These are phyloP conservation scores for Martiniozyma abietophila DNA, from an alignment of 805 yeast genomes.

Conservation along the genomic window DNA sequence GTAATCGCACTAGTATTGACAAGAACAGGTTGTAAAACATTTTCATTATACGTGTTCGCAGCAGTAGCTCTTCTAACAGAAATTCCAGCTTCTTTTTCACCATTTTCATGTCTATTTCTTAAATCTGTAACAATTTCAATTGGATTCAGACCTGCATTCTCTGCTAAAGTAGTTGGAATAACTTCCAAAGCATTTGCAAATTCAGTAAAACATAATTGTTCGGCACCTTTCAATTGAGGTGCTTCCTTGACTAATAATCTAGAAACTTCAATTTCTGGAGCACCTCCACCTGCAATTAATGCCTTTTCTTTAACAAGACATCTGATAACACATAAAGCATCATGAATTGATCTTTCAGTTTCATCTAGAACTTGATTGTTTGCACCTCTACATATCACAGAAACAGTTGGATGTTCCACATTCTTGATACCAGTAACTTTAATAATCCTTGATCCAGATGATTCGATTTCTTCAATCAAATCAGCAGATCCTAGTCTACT, in stretches of 20 bases:
- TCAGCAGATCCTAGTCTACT: constrained; percentile 91
- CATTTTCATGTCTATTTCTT: constrained; percentile 82
- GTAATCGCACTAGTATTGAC: constrained; percentile 92
- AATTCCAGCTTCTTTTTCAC: constrained; percentile 91
- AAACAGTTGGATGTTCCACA: constrained; percentile 57
- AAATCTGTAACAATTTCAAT: constrained; percentile 87
- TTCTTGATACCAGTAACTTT: constrained; percentile 75
- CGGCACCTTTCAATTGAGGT: constrained; percentile 67
- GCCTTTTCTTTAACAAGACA: constrained; percentile 84
- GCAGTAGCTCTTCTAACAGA: constrained; percentile 92
- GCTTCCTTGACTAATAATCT: constrained; percentile 66
- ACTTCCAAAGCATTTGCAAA: constrained; percentile 88
- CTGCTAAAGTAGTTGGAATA: constrained; percentile 89
- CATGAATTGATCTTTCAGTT: constrained; percentile 94
- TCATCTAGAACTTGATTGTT: constrained; percentile 86
- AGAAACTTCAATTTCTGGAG: constrained; percentile 89
- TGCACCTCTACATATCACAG: constrained; percentile 92
- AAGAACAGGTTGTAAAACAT: constrained; percentile 91
- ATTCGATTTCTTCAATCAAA: constrained; percentile 81
- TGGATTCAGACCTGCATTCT: constrained; percentile 89
- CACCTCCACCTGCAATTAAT: constrained; percentile 97
- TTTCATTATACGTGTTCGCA: constrained; percentile 83
- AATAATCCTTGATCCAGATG: constrained; percentile 83
- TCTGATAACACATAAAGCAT: constrained; percentile 89
- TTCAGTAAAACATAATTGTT: constrained; percentile 85